Conservation (phyloP, 306 rosid species). For the Geum urbanum region DNA sequence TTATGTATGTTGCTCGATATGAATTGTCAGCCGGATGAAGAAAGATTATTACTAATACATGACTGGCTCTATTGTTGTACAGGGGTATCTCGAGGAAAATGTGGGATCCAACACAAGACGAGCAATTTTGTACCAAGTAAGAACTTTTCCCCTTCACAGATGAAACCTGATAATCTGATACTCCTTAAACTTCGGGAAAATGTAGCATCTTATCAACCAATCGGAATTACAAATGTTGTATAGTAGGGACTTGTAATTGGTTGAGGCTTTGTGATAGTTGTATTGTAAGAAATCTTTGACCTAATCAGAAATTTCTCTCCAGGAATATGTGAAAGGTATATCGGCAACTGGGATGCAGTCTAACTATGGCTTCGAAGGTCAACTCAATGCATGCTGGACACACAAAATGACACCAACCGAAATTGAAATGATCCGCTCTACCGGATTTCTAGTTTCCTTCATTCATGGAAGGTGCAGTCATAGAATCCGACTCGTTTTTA, state of each 20-base stretch:
- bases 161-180: neutral
- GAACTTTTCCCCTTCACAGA: neutral
- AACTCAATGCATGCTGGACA: constrained; percentile 85
- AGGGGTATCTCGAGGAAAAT: constrained; percentile 92
- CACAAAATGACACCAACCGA: constrained; percentile 71
- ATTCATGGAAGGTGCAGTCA: constrained; percentile 81
- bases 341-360: constrained; percentile 86
- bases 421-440: constrained; percentile 59
- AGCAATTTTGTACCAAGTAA: constrained; percentile 70
- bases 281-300: constrained; percentile 10
- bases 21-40: neutral
- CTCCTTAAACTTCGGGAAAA: neutral
- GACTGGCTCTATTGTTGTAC: constrained; percentile 26
- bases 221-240: neutral
- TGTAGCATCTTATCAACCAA: neutral
- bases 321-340: constrained; percentile 87
- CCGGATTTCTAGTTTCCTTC: constrained; percentile 77
- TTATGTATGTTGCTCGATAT: neutral
- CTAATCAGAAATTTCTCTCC: constrained; percentile 29
- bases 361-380: constrained; percentile 78
- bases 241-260: neutral
- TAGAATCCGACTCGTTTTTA: neutral
- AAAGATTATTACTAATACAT: neutral
- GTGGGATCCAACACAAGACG: constrained; percentile 69
- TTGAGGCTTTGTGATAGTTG: neutral